These are phyloP conservation scores for Aegilops tauschii DNA, from an alignment of 176 grass and related monocot species.

Conservation along the genomic window DNA sequence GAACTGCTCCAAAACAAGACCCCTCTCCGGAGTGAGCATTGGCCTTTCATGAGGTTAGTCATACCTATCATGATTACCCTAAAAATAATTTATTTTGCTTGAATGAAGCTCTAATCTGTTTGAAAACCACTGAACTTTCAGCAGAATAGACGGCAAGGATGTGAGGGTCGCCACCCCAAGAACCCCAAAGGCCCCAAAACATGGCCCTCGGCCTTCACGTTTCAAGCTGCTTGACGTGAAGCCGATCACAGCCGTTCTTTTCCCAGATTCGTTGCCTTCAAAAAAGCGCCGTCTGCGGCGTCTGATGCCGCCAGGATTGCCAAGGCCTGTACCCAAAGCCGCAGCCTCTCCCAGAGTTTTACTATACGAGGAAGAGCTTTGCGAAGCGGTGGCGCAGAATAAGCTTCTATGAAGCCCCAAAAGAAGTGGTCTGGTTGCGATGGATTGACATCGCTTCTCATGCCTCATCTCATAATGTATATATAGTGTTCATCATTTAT, in stretches of 20 bases:
- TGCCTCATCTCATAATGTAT: constrained; percentile 28
- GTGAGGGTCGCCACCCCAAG: constrained; percentile 45
- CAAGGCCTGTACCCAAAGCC: constrained; percentile 60
- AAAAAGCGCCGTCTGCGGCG: constrained; percentile 21
- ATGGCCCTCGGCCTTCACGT: constrained; percentile 54
- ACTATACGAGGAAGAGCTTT: constrained; percentile 79
- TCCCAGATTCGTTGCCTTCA: constrained; percentile 60
- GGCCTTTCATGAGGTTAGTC: constrained; percentile 68
- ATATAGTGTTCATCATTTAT: constrained; percentile 21
- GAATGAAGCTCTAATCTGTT: constrained; percentile 1
- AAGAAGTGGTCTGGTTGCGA: background rate
- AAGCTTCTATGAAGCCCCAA: constrained; percentile 70
- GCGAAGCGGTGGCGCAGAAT: constrained; percentile 92
- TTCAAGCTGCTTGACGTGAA: constrained; percentile 61
- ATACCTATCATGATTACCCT: background rate
- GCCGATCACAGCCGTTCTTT: constrained; percentile 83
- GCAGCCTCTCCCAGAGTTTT: constrained; percentile 63
- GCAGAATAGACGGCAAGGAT: constrained; percentile 55
- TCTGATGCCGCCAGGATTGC: constrained; percentile 63
- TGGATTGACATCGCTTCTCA: background rate
- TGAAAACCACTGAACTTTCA: constrained; percentile 14
- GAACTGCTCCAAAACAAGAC: constrained; percentile 68
- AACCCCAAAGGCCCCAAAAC: constrained; percentile 71
- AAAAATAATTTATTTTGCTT: background rate
- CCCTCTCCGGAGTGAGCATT: constrained; percentile 73